phyloP scores from a whole-genome alignment of 2,329 filamentous ascomycete genomes.

The Microsporum canis region DNA sequence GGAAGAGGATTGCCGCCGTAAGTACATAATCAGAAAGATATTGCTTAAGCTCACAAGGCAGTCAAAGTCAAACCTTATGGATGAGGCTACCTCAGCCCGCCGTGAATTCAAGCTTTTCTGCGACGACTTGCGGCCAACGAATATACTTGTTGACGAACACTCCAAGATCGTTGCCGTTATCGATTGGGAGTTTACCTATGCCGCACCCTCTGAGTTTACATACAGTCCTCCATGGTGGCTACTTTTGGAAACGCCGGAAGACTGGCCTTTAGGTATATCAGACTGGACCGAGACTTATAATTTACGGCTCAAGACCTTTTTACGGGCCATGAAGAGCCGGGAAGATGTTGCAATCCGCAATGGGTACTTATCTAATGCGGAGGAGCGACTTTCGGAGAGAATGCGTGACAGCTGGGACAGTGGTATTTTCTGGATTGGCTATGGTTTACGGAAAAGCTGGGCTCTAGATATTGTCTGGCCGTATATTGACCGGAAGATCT shows the following conservation, averaged over 20 bases:
- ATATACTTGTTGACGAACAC: slow-evolving; percentile 32
- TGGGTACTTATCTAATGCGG: slow-evolving; percentile 5
- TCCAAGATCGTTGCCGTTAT: slow-evolving; percentile 29
- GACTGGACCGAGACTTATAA: slow-evolving; percentile 12
- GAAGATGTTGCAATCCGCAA: slow-evolving; percentile 11
- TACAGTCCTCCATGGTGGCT: slow-evolving; percentile 35
- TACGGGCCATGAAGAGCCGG: slow-evolving; percentile 11
- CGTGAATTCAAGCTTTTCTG: slow-evolving; percentile 30
- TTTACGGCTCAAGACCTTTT: slow-evolving; percentile 12
- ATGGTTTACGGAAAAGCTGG: slow-evolving; percentile 16
- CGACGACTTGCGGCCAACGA: slow-evolving; percentile 30
- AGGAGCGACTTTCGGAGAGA: slow-evolving; percentile 14
- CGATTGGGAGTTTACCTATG: slow-evolving; percentile 35
- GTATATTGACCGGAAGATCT: slow-evolving; percentile 3
- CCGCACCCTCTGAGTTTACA: slow-evolving; percentile 31
- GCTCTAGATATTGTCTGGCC: slow-evolving; percentile 16
- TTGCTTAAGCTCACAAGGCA: slow-evolving; percentile 14
- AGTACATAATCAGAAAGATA: slow-evolving; percentile 15
- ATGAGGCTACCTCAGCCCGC: slow-evolving; percentile 16
- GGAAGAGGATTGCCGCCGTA: slow-evolving; percentile 15
- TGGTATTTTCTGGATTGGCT: slow-evolving; percentile 17
- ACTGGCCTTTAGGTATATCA: slow-evolving; percentile 14
- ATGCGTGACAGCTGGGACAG: slow-evolving; percentile 17
- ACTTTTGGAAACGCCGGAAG: slow-evolving; percentile 20
- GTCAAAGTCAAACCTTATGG: slow-evolving; percentile 2